These are phyloP conservation scores for Lachancea fermentati DNA, from an alignment of 805 yeast genomes.

Conservation along the genomic window DNA sequence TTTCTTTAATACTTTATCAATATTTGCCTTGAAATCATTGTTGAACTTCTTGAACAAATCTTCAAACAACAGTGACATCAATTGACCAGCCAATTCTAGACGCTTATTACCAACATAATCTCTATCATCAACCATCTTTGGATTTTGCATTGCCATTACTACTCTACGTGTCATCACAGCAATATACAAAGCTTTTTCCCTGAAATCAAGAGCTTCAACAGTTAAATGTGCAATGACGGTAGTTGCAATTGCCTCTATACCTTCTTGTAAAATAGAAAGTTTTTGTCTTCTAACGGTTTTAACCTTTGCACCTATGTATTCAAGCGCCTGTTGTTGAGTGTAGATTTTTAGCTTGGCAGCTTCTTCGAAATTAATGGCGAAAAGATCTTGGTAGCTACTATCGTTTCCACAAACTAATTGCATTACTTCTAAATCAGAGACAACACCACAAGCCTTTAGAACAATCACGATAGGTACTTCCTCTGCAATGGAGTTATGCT, in stretches of 20 bases:
- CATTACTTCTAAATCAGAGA: constrained; percentile 87
- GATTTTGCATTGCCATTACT: constrained; percentile 89
- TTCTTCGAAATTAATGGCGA: constrained; percentile 91
- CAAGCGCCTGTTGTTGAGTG: constrained; percentile 91
- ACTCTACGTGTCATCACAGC: constrained; percentile 97
- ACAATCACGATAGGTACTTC: constrained; percentile 93
- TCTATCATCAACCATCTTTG: constrained; percentile 95
- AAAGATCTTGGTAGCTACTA: constrained; percentile 82
- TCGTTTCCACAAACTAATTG: constrained; percentile 91
- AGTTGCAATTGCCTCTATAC: constrained; percentile 93
- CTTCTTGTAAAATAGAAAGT: constrained; percentile 79
- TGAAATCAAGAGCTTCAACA: constrained; percentile 76
- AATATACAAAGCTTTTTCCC: constrained; percentile 89
- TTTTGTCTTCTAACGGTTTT: constrained; percentile 91
- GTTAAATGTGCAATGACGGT: constrained; percentile 94
- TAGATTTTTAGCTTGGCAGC: constrained; percentile 77
- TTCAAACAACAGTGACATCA: constrained; percentile 90
- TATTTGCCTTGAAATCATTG: constrained; percentile 86
- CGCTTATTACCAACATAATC: constrained; percentile 98
- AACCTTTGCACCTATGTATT: constrained; percentile 84
- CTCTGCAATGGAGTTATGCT: constrained; percentile 92
- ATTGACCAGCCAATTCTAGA: constrained; percentile 93
- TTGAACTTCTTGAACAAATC: constrained; percentile 96
- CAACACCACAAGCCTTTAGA: constrained; percentile 90
- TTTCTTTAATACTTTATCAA: constrained; percentile 88